Base-by-base conservation (phyloP, 1,139 yeast genomes). In the Yamadazyma sp. region DNA sequence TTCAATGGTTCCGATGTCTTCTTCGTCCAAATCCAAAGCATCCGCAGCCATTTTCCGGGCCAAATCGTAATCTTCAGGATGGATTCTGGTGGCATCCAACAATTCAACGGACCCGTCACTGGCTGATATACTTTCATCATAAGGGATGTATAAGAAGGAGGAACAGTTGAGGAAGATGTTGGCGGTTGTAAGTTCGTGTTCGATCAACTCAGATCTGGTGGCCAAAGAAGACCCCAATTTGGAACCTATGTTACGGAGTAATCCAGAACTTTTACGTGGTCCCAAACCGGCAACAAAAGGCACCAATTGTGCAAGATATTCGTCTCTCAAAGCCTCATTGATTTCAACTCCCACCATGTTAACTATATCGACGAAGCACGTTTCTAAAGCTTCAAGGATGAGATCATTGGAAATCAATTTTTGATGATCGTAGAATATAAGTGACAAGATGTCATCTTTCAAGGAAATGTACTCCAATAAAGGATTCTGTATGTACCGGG, bases 21-120 rank as follows among this genome's bases (percentile, higher is more conserved):
- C 98, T 55, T 94, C 98, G 55, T 91, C 97, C 49, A 89, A 75
- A 55, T 94, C 99, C 48, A 92, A 73, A 1, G 98, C 98, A 69
- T 92, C 98, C 2, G 96, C 94, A 8, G 98, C 98, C 89, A 92
- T 91, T 59, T 92, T 92, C 41, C 94, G 80, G 2, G 98, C 98
- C 52, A 92, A 74, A 45, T 87, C 96, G 58, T 92, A 92, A 63
- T 92, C 98, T 62, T 94, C 98, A 3, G 98, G 98, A 55, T 92
- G 99, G 34, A 94, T 89, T 66, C 98, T 79, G 0, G 98, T 92
- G 27, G 95, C 91, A 63, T 92, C 99, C 48, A 92, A 73, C 38
- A 87, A 72, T 55, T 92, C 98, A 31, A 86, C 78, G 31, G 81
- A 51, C 63, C 82, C 51, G 73, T 84, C 81, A 43, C 73, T 69